Evolutionary conservation across 163 green algal genomes (phyloP).

Genomic region (Chlamydomonas reinhardtii): DNA sequence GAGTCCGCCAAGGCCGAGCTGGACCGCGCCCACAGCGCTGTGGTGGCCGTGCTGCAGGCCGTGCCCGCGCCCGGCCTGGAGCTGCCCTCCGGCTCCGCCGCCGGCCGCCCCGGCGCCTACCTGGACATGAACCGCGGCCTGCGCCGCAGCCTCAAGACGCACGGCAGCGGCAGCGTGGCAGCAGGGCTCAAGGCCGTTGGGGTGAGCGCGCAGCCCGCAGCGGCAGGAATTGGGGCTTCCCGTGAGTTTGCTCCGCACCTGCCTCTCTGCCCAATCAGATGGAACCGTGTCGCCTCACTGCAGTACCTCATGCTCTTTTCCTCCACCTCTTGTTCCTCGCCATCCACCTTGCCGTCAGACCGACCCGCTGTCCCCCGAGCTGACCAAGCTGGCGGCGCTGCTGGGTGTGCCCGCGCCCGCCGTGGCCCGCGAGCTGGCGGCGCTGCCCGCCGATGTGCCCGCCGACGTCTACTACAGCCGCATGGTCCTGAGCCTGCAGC

Average conservation of each 20-base stretch:
- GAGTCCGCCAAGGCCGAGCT: conserved; percentile 61
- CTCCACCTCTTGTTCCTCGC: no score
- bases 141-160: conserved; percentile 66
- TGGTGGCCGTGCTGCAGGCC: conserved; percentile 54
- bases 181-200: conserved; percentile 36
- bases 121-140: conserved; percentile 58
- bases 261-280: no score
- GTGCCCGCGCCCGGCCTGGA: conserved; percentile 44
- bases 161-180: conserved; percentile 61
- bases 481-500: conserved; percentile 19
- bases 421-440: conserved; percentile 51
- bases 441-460: conserved; percentile 39
- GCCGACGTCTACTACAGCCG: conserved; percentile 24
- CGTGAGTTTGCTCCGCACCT: no score
- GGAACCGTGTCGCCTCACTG: no score
- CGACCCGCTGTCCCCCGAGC: not conserved
- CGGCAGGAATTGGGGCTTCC: no score
- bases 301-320: not conserved
- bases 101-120: conserved; percentile 59
- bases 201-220: not conserved
- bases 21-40: conserved; percentile 53
- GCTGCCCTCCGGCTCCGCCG: conserved; percentile 51
- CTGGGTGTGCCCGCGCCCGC: conserved; percentile 10
- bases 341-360: not conserved
- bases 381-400: conserved; percentile 14